Conservation (phyloP, 352 stramenopile species). For the Phytophthora sansomeana region DNA sequence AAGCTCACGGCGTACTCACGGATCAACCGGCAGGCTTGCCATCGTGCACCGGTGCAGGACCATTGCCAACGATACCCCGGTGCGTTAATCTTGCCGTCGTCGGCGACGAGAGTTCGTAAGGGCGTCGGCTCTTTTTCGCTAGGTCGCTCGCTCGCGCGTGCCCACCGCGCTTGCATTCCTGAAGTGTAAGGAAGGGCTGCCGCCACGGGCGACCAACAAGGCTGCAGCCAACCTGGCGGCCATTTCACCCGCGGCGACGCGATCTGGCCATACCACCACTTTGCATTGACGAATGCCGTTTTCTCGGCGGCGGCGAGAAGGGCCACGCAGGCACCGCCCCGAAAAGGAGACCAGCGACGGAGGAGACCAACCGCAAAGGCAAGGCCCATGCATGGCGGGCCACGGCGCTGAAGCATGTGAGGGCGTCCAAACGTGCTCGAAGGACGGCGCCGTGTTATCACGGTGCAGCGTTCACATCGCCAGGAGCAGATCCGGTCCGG, state of each 20-base stretch:
- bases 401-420: too few relatives aligned
- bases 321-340: conserved; percentile 8
- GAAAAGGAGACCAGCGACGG: background rate
- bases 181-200: conserved; percentile 35
- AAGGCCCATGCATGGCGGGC: background rate
- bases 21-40: background rate
- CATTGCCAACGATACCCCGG: background rate
- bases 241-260: too few relatives aligned
- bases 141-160: background rate
- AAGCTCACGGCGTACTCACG: conserved; percentile 11
- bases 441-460: conserved; percentile 25
- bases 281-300: conserved; percentile 25
- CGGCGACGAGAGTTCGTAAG: conserved; percentile 17
- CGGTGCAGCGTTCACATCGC: conserved; percentile 24
- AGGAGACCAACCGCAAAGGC: conserved; percentile 6
- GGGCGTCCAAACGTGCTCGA: conserved; percentile 7
- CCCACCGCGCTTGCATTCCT: conserved; percentile 27
- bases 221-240: too few relatives aligned
- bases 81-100: conserved; percentile 12
- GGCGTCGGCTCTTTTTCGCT: conserved; percentile 27
- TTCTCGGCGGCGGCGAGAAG: conserved; percentile 8
- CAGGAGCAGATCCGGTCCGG: conserved; percentile 20
- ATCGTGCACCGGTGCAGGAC: background rate
- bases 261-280: conserved; percentile 1
- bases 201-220: conserved; percentile 15